Conservation (phyloP, 2,329 filamentous ascomycete genomes). For the Akanthomyces dipterigenus region DNA sequence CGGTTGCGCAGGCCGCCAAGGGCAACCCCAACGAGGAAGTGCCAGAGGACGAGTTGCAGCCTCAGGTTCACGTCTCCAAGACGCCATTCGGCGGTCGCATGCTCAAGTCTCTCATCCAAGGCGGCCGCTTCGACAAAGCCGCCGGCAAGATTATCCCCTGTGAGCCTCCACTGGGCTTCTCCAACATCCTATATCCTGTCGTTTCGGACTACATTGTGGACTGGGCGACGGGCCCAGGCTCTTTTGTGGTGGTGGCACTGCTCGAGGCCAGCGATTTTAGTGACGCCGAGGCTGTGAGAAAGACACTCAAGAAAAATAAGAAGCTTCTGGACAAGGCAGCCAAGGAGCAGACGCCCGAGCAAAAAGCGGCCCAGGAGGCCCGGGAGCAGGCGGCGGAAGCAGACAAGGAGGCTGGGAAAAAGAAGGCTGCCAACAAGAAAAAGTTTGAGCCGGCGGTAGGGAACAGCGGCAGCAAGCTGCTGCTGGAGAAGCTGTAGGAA, state of each 20-base stretch:
- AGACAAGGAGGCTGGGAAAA: conserved; percentile 35
- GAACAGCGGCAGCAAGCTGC: conserved; percentile 55
- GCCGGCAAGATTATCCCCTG: conserved; percentile 64
- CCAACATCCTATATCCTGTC: conserved; percentile 70
- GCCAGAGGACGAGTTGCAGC: conserved; percentile 34
- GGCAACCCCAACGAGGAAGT: conserved; percentile 42
- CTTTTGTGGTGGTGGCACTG: conserved; percentile 78
- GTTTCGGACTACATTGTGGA: conserved; percentile 68
- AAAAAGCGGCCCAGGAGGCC: conserved; percentile 44
- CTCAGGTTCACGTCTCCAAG: conserved; percentile 50
- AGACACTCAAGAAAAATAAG: conserved; percentile 65
- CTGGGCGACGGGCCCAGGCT: conserved; percentile 83
- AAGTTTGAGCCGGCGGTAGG: conserved; percentile 42
- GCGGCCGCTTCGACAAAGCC: conserved; percentile 74
- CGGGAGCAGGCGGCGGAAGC: conserved; percentile 38
- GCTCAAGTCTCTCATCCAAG: conserved; percentile 85
- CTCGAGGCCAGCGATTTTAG: conserved; percentile 68
- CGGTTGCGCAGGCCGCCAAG: conserved; percentile 57
- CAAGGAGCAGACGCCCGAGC: conserved; percentile 47
- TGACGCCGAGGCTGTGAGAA: conserved; percentile 58
- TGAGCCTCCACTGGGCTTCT: conserved; percentile 73
- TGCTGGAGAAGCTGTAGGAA: conserved; percentile 49
- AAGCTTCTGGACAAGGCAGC: conserved; percentile 64
- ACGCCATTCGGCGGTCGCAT: conserved; percentile 66
- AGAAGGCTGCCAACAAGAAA: conserved; percentile 26